A percentile compares a stretch with the other conserved stretches of the same genome.
Evolutionary conservation across 2,329 filamentous ascomycete genomes (phyloP).

Genomic region (Cytospora piceae): DNA sequence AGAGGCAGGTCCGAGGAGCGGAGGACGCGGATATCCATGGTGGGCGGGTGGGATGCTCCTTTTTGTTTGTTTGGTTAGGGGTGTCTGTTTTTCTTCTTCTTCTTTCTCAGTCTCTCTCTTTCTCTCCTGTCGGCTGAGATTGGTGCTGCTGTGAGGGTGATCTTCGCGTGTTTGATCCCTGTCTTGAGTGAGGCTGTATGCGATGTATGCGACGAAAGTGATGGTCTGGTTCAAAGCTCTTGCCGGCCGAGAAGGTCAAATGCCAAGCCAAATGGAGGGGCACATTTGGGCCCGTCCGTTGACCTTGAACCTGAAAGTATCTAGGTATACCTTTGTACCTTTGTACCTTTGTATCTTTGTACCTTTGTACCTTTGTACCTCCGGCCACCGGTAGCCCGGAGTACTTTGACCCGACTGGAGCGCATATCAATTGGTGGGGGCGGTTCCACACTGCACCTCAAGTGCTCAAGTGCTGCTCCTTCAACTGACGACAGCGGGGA

Average conservation of each 20-base stretch:
- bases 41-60: constrained; percentile 33
- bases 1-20: constrained; percentile 82
- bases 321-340: no score
- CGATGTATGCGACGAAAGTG: not conserved
- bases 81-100: not conserved
- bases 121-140: not conserved
- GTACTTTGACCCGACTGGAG: constrained; percentile 30
- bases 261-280: no score
- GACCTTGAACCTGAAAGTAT: no score
- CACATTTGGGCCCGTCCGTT: no score
- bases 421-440: constrained; percentile 25
- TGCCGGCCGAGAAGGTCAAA: no score
- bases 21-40: constrained; percentile 90
- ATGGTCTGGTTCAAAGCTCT: not conserved
- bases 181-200: not conserved
- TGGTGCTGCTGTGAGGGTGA: not conserved
- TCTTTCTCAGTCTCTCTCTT: not conserved
- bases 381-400: constrained; percentile 5
- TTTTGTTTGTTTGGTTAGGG: not conserved
- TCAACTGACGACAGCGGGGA: constrained; percentile 19
- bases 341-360: no score
- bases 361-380: not conserved
- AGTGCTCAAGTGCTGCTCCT: no score
- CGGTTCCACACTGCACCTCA: not conserved
- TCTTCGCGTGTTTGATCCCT: not conserved